Evolutionary conservation across 2,329 filamentous ascomycete genomes (phyloP), one percentile per base, ranked within the genome.

Genomic region (Fusarium temperatum): DNA sequence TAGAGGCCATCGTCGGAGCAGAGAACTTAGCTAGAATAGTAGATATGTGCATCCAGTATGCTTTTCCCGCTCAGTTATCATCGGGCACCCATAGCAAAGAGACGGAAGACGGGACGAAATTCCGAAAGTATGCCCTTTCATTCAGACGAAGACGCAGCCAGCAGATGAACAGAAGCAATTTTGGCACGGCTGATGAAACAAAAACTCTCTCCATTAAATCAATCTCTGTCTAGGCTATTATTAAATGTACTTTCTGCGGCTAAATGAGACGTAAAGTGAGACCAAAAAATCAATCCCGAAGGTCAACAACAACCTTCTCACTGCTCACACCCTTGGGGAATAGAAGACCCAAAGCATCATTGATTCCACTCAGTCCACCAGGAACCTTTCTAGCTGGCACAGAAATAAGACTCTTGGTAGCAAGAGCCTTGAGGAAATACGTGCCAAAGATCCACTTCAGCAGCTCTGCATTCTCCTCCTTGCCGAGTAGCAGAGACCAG

Each of bases 231-330:
- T 36, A 14, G 0, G 14, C 9, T 45, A 41, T 39, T 18, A 50
- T 15, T 28, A 20, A 14, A 22, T 10, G 8, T 4, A 28, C 0
- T 6, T 8, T 26, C 24, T 12, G 6, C 13, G 13, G 6, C 5
- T 57, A 24, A 18, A 18, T n/a, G 4, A 36, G 10, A 17, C 14
- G 14, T 28, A 10, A 30, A 42, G 3, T 11, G 1, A 9, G 8
- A 7, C 28, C 28, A 10, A 14, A 10, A 15, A 0, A 28, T 45
- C 48, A 71, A 28, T 64, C 56, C 8, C 70, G 57, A 18, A 65
- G 65, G 17, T 73, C 70, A 20, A 75, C 48, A n/a, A 75, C n/a
- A 35, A 75, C 42, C 66, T 75, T 75, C n/a, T 73, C 69, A 18
- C 69, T 55, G 20, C 72, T 75, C 3, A 75, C 73, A 30, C 73